Conservation (phyloP, 768 basidiomycete species). For the Strobilomyces dryophilus region DNA sequence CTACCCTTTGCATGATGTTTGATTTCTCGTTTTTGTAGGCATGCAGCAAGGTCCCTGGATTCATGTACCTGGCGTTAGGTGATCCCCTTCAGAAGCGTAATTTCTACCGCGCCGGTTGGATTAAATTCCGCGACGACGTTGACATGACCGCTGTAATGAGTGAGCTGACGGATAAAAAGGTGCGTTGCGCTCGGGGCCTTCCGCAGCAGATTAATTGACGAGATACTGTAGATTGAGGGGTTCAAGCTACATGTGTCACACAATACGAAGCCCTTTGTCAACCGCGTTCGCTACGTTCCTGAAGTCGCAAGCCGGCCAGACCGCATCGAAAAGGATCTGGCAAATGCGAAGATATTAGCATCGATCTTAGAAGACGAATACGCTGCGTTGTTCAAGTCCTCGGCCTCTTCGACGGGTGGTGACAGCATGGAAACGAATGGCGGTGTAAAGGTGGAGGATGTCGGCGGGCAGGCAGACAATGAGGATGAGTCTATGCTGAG, state of each 20-base stretch:
- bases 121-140: slow-evolving; percentile 79
- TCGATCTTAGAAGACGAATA: slow-evolving; percentile 72
- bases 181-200: slow-evolving; percentile 25
- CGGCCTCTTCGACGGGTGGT: slow-evolving; percentile 14
- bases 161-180: slow-evolving; percentile 84
- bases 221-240: slow-evolving; percentile 70
- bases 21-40: slow-evolving; percentile 43
- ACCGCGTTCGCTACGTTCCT: slow-evolving; percentile 75
- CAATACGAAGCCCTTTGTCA: slow-evolving; percentile 71
- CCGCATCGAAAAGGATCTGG: slow-evolving; percentile 76
- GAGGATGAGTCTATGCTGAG: slow-evolving; percentile 48
- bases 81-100: slow-evolving; percentile 91
- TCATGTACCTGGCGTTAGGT: slow-evolving; percentile 82
- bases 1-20: slow-evolving; percentile 2
- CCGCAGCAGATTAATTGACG: slow-evolving; percentile 4
- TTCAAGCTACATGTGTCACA: slow-evolving; percentile 92
- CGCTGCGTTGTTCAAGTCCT: slow-evolving; percentile 43
- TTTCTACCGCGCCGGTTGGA: slow-evolving; percentile 94
- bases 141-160: slow-evolving; percentile 73
- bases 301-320: slow-evolving; percentile 78
- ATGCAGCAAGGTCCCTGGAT: slow-evolving; percentile 73
- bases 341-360: slow-evolving; percentile 69
- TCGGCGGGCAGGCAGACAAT: slow-evolving; percentile 34
- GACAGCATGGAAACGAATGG: slow-evolving; percentile 27
- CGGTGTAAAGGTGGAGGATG: slow-evolving; percentile 28